Percentiles rank a stretch among this genome's conserved stretches.
Evolutionary conservation across 768 basidiomycete genomes (phyloP).

Genomic region (Phlegmacium glaucopus): DNA sequence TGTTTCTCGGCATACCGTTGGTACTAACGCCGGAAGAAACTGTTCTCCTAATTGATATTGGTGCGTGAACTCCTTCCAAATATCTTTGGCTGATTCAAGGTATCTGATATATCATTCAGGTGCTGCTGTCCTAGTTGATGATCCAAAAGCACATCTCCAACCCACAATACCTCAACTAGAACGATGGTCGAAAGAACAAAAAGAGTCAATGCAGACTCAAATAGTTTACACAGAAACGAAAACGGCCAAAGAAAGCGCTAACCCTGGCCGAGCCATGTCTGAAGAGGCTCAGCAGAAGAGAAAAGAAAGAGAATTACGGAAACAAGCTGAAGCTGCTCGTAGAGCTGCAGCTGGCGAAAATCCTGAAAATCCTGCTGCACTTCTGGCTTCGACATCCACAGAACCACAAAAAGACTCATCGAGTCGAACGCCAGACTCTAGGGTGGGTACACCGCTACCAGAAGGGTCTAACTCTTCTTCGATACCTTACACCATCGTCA

Average conservation of each 20-base stretch:
- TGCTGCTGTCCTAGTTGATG: slow-evolving; percentile 74
- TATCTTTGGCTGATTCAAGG: background rate
- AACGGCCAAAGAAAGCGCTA: slow-evolving; percentile 40
- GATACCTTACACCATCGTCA: slow-evolving; percentile 50
- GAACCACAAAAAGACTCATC: background rate
- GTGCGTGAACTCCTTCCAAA: slow-evolving; percentile 39
- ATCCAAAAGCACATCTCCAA: slow-evolving; percentile 51
- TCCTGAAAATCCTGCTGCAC: slow-evolving; percentile 1
- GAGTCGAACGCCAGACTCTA: slow-evolving; percentile 8
- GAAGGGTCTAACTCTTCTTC: slow-evolving; percentile 11
- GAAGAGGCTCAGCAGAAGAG: slow-evolving; percentile 71
- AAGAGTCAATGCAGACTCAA: slow-evolving; percentile 45
- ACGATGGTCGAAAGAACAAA: slow-evolving; percentile 50
- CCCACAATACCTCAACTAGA: slow-evolving; percentile 47
- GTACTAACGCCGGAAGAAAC: slow-evolving; percentile 90
- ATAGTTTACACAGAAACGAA: slow-evolving; percentile 47
- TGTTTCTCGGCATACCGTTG: slow-evolving; percentile 91
- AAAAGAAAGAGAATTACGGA: slow-evolving; percentile 58
- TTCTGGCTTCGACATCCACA: background rate
- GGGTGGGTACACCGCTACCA: slow-evolving; percentile 3
- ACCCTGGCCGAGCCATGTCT: slow-evolving; percentile 41
- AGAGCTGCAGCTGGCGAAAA: slow-evolving; percentile 13
- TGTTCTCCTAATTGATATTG: slow-evolving; percentile 78
- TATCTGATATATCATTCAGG: slow-evolving; percentile 40
- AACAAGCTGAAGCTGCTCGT: slow-evolving; percentile 22